A percentile compares a stretch with the other conserved stretches of the same genome.
Conservation (phyloP, 352 stramenopile genomes). For the Phytophthora foliorum region DNA sequence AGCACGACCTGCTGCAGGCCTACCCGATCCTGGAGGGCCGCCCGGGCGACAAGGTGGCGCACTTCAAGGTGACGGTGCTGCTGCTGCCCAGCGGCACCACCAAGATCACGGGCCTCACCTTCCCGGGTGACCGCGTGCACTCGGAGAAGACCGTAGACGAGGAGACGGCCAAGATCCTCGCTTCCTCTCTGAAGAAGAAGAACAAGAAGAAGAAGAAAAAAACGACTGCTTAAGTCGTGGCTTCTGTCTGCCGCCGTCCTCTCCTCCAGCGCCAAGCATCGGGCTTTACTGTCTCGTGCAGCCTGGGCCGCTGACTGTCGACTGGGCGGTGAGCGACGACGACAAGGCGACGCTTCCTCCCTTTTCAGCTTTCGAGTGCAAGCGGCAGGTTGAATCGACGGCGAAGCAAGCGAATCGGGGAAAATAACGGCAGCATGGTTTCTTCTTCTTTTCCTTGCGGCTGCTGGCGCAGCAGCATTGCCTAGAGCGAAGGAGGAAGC, state of each 20-base stretch:
- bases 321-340: constrained; percentile 19
- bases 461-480: constrained; percentile 39
- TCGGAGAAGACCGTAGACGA: constrained; percentile 95
- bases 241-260: constrained; percentile 10
- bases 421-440: constrained; percentile 31
- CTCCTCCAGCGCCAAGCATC: not conserved
- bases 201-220: constrained; percentile 96
- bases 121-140: constrained; percentile 91
- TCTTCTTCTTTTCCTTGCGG: constrained; percentile 45
- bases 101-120: constrained; percentile 96
- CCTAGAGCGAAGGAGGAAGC: constrained; percentile 39
- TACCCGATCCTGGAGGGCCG: constrained; percentile 98
- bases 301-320: not conserved
- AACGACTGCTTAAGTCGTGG: constrained; percentile 46
- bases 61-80: constrained; percentile 99
- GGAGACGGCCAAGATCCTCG: constrained; percentile 92
- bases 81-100: constrained; percentile 96
- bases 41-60: constrained; percentile 95
- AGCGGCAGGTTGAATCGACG: constrained; percentile 31
- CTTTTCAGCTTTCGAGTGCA: constrained; percentile 28
- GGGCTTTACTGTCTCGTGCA: not conserved
- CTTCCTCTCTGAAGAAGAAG: constrained; percentile 96
- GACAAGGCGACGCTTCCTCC: constrained; percentile 31
- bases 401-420: constrained; percentile 39
- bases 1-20: constrained; percentile 97